These are phyloP conservation scores for Astragalus glycyphyllos DNA, from an alignment of 306 rosid species.

Conservation along the genomic window DNA sequence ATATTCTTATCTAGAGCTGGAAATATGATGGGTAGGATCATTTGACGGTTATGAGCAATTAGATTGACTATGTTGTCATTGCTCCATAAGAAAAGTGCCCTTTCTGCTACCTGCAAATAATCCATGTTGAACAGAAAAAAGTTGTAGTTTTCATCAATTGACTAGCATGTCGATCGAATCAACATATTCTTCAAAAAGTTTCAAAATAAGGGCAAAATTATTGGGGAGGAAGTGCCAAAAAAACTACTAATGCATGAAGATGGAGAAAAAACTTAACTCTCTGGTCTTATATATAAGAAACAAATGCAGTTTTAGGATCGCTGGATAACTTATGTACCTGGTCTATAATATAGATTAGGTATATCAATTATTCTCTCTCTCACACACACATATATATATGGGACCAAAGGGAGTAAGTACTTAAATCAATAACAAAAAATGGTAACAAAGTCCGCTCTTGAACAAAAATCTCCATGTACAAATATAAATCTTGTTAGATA, in stretches of 20 bases:
- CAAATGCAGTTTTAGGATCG: too few species aligned
- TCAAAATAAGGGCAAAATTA: background rate
- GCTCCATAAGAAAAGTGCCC: constrained; percentile 97
- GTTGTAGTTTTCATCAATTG: background rate
- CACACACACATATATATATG: too few species aligned
- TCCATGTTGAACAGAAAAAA: background rate
- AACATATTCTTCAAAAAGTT: constrained; percentile 23
- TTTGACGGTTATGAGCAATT: constrained; percentile 80
- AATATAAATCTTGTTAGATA: too few species aligned
- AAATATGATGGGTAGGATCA: constrained; percentile 75
- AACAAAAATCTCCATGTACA: too few species aligned
- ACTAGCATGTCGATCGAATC: constrained; percentile 27
- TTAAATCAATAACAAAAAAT: too few species aligned
- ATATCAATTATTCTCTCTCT: too few species aligned
- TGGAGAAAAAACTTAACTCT: background rate
- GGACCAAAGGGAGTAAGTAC: too few species aligned
- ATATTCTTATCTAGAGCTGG: constrained; percentile 80
- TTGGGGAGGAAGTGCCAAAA: background rate
- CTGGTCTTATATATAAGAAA: too few species aligned
- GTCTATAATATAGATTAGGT: too few species aligned
- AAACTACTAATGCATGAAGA: constrained; percentile 9
- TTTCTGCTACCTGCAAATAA: constrained; percentile 87
- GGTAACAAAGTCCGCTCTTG: too few species aligned
- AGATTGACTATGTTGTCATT: constrained; percentile 80
- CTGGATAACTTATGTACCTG: too few species aligned